Evolutionary conservation across 805 yeast species (phyloP).

Genomic region (Suhomyces xylopsoci): DNA sequence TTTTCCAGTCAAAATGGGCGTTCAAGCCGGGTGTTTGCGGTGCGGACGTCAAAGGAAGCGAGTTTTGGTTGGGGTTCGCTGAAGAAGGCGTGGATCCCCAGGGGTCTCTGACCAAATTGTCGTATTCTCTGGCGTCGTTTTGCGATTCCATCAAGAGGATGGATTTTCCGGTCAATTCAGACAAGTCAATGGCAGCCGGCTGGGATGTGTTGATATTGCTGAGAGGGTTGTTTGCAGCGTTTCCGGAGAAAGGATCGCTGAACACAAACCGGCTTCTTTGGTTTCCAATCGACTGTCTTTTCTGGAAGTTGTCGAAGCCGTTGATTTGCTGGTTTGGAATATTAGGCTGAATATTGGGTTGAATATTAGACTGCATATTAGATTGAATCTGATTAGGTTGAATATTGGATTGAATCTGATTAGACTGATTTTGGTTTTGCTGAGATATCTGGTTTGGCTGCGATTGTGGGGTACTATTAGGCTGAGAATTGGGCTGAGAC

Average conservation of each 20-base stretch:
- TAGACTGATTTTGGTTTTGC: too few relatives aligned
- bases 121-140: conserved; percentile 46
- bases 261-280: conserved; percentile 69
- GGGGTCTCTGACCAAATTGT: conserved; percentile 47
- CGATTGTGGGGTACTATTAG: too few relatives aligned
- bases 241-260: conserved; percentile 52
- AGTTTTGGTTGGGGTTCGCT: background rate
- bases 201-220: background rate
- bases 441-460: too few relatives aligned
- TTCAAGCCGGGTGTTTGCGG: conserved; percentile 40
- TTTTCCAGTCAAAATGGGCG: conserved; percentile 34
- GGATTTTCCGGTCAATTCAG: conserved; percentile 41
- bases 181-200: conserved; percentile 27
- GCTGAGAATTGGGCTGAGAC: too few relatives aligned
- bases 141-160: conserved; percentile 45
- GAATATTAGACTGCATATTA: too few relatives aligned
- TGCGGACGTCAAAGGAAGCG: conserved; percentile 20
- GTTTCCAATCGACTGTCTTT: conserved; percentile 53
- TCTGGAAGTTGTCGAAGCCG: conserved; percentile 29
- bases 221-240: conserved; percentile 2
- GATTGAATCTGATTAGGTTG: too few relatives aligned
- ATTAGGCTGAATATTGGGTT: too few relatives aligned
- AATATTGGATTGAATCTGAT: too few relatives aligned
- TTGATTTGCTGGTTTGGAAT: too few relatives aligned
- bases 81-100: conserved; percentile 26